phyloP scores from a whole-genome alignment of 1,139 yeast species.

The Lodderomyces theae region DNA sequence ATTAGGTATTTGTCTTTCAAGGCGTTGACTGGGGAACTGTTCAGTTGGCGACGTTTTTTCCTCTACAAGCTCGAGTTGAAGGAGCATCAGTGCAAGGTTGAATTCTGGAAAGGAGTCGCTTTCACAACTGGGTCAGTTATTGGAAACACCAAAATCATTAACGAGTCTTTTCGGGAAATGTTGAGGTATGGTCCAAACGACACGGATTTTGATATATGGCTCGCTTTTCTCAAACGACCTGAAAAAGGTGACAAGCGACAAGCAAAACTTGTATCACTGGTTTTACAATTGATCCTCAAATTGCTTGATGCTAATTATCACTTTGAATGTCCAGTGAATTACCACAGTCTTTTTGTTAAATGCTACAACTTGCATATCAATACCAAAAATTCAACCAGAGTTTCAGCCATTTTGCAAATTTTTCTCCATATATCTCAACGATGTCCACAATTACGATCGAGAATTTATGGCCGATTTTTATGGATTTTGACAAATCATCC shows the following conservation, averaged over 20 bases:
- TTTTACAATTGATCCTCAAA: slow-evolving; percentile 34
- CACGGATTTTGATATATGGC: slow-evolving; percentile 13
- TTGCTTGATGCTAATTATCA: slow-evolving; percentile 32
- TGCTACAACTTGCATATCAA: slow-evolving; percentile 57
- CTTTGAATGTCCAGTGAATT: slow-evolving; percentile 10
- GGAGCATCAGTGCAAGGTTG: slow-evolving; percentile 13
- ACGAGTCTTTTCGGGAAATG: slow-evolving; percentile 43
- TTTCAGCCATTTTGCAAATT: slow-evolving; percentile 32
- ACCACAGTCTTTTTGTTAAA: slow-evolving; percentile 38
- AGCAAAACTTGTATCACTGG: slow-evolving; percentile 20
- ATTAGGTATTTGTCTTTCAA: slow-evolving; percentile 28
- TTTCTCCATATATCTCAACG: slow-evolving; percentile 30
- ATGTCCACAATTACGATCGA: slow-evolving; percentile 9
- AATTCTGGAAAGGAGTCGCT: slow-evolving; percentile 56
- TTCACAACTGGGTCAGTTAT: slow-evolving; percentile 62
- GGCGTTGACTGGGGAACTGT: slow-evolving; percentile 4
- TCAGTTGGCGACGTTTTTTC: slow-evolving; percentile 30
- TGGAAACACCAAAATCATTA: slow-evolving; percentile 49
- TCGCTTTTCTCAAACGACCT: slow-evolving; percentile 7
- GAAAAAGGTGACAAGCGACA: slow-evolving; percentile 14
- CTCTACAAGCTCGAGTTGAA: slow-evolving; percentile 14
- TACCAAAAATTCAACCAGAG: slow-evolving; percentile 35
- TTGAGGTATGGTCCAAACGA: slow-evolving; percentile 28
- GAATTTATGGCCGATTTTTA: slow-evolving; percentile 27
- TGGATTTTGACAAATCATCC: slow-evolving; percentile 33